These are phyloP conservation scores for Candida sithepensis DNA, from an alignment of 805 yeast species.

Conservation along the genomic window DNA sequence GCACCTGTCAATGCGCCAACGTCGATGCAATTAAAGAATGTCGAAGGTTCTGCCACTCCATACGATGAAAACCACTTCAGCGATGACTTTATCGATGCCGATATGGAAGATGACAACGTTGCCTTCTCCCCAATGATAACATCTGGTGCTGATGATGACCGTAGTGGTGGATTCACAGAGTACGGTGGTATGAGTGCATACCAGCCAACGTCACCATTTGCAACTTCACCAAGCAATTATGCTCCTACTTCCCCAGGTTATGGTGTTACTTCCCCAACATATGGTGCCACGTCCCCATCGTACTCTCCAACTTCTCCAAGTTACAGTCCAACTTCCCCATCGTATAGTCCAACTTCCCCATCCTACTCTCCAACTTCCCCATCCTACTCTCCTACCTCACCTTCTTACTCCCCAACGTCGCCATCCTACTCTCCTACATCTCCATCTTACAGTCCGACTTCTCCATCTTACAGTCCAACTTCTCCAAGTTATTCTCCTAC, in stretches of 20 bases:
- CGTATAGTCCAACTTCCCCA: constrained; percentile 74
- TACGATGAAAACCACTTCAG: constrained; percentile 71
- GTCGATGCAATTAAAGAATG: constrained; percentile 39
- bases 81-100: constrained; percentile 49
- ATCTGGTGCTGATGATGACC: constrained; percentile 74
- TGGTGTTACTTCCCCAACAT: constrained; percentile 58
- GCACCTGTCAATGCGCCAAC: constrained; percentile 34
- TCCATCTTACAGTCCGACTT: constrained; percentile 74
- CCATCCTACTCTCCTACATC: constrained; percentile 70
- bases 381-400: constrained; percentile 67
- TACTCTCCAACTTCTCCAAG: constrained; percentile 51
- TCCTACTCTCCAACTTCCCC: constrained; percentile 62
- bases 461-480: constrained; percentile 47
- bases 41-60: constrained; percentile 88
- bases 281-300: constrained; percentile 46
- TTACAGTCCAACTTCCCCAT: constrained; percentile 60
- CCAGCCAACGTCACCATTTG: constrained; percentile 52
- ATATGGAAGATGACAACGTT: constrained; percentile 50
- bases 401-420: constrained; percentile 64
- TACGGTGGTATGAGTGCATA: constrained; percentile 62
- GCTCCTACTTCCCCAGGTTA: constrained; percentile 48
- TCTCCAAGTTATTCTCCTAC: constrained; percentile 53
- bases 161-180: constrained; percentile 81
- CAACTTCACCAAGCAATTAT: constrained; percentile 45
- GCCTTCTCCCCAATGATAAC: constrained; percentile 93